A percentile compares a stretch with the other conserved stretches of the same genome.
Conservation (phyloP, 805 yeast genomes). For the Spathaspora gorwiae region DNA sequence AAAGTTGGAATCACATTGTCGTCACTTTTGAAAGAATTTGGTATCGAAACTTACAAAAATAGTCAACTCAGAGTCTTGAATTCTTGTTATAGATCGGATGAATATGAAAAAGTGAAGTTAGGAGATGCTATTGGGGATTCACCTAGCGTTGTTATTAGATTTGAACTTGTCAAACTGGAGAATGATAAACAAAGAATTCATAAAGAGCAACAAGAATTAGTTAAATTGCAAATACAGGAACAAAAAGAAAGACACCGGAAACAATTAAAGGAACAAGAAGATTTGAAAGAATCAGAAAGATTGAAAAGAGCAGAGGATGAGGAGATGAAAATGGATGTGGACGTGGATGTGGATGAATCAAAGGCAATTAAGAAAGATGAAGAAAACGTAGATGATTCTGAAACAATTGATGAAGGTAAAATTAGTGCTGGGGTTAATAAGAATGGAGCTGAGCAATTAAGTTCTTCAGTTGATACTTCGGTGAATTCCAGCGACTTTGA, state of each 20-base stretch:
- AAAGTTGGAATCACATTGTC: not conserved
- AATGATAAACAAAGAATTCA: constrained; percentile 6
- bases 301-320: not conserved
- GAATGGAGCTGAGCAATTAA: no score
- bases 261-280: constrained; percentile 8
- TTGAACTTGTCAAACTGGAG: constrained; percentile 12
- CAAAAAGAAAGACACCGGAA: constrained; percentile 11
- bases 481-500: not conserved
- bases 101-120: constrained; percentile 10
- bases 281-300: constrained; percentile 6
- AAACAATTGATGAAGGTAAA: not conserved
- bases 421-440: not conserved
- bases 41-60: not conserved
- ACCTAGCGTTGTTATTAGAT: constrained; percentile 21
- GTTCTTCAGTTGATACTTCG: no score
- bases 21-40: constrained; percentile 4
- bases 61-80: constrained; percentile 14
- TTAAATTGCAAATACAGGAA: constrained; percentile 15
- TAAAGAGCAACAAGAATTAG: constrained; percentile 20
- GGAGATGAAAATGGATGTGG: not conserved
- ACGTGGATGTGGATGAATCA: not conserved
- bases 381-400: not conserved
- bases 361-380: not conserved
- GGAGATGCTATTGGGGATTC: constrained; percentile 17
- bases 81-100: constrained; percentile 6